Base-by-base conservation (phyloP, 2,329 filamentous ascomycete genomes). In the Exophiala calicioides region DNA sequence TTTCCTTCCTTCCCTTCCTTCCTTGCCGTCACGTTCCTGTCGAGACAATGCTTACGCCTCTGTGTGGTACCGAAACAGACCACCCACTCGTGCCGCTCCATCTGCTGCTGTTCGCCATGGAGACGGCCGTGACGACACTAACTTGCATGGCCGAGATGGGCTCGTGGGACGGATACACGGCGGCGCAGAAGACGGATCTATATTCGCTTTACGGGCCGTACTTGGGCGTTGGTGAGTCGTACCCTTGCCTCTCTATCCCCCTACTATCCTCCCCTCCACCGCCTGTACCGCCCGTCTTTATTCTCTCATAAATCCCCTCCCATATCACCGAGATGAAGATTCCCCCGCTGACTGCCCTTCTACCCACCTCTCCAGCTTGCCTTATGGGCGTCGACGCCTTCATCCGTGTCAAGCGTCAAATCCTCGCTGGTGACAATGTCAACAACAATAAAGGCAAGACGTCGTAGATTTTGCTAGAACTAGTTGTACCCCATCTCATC, bases 111-210 rank as follows among this genome's bases (percentile, higher is more conserved):
- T 85, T 79, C 56, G 76, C 78, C 0, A 63, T 80, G 7, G 74
- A 84, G 58, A 78, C 80, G 0, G 78, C 74, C 26, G 53, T 85
- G 44, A 84, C 82, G 1, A 85, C 83, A 1, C 58, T 79, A 31
- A 79, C 79, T 0, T 86, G 82, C 58, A 71, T 86, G 34, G 72
- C 75, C 2, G 82, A 86, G 46, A 79, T 78, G 55, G 66, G 77
- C 64, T 71, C 69, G 53, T 86, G 82, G 79, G 61, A 64, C 2
- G 68, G 68, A 35, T 68, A 75, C 21, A 65, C 67, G 0, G 53
- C 61, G 1, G 60, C 58, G 2, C 68, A 79, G 56, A 81, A 79
- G 58, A 59, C 69, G 18, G 68, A 70, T 42, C 58, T 82, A 41
- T 74, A 68, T 0, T 70, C 67, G 53, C 65, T 82, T 10, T 82